Evolutionary conservation across 1,139 yeast species (phyloP).

Genomic region (Hyphopichia buzzinii): DNA sequence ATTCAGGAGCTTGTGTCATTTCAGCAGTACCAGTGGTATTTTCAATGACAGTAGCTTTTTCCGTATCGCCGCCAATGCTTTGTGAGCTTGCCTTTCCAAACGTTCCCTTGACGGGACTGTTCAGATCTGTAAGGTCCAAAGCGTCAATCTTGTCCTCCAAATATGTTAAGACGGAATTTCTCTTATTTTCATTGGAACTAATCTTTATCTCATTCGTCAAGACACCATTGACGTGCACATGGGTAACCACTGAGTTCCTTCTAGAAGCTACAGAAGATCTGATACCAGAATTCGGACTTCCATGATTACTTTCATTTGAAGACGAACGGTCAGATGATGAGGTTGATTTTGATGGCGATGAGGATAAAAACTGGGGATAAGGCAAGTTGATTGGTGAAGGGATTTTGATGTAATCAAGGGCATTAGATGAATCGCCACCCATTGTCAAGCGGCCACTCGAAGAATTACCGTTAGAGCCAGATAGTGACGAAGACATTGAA

Average conservation of each 20-base stretch:
- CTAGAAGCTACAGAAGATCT: constrained; percentile 22
- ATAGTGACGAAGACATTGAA: constrained; percentile 39
- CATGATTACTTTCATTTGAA: constrained; percentile 1
- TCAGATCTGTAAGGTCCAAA: constrained; percentile 35
- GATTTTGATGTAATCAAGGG: constrained; percentile 31
- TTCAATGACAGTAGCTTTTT: background rate
- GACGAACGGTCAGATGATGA: constrained; percentile 15
- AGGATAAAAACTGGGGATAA: constrained; percentile 35
- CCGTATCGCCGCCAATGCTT: constrained; percentile 4
- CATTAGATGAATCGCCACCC: constrained; percentile 20
- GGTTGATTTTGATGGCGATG: constrained; percentile 35
- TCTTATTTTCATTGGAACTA: constrained; percentile 28
- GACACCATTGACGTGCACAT: constrained; percentile 49
- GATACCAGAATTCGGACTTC: constrained; percentile 13
- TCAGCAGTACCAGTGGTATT: background rate
- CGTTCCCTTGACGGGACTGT: constrained; percentile 19
- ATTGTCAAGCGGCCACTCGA: constrained; percentile 20
- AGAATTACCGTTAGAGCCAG: constrained; percentile 15
- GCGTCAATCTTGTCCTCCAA: constrained; percentile 48
- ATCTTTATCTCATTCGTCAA: constrained; percentile 31
- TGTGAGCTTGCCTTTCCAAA: background rate
- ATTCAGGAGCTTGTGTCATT: constrained; percentile 4
- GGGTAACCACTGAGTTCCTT: constrained; percentile 45
- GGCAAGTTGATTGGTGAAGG: constrained; percentile 32
- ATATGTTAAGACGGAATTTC: constrained; percentile 45